Percentiles rank a stretch among this genome's conserved stretches.
Evolutionary conservation across 106 monocot genomes (phyloP).

Genomic region (Acanthochlamys bracteata): DNA sequence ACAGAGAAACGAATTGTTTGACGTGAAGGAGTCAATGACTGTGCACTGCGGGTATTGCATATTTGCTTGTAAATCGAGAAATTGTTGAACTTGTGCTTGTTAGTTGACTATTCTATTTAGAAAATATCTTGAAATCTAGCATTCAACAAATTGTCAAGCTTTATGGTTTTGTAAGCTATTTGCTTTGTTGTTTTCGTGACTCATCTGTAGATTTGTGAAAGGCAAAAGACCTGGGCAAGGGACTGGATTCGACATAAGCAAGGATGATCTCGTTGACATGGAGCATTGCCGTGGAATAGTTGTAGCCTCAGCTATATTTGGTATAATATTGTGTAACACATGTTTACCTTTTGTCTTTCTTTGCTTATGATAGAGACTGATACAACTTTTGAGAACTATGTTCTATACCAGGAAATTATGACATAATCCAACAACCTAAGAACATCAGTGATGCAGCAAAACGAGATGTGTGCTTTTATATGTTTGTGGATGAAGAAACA

Average conservation of each 20-base stretch:
- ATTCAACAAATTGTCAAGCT: neutral
- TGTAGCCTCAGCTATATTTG: slow-evolving; percentile 95
- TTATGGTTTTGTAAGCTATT: neutral
- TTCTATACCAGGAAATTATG: slow-evolving; percentile 78
- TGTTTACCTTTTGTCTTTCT: neutral
- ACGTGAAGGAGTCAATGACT: slow-evolving; percentile 61
- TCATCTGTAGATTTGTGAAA: slow-evolving; percentile 49
- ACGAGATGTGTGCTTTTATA: slow-evolving; percentile 66
- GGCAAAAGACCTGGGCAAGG: slow-evolving; percentile 72
- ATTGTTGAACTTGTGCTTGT: neutral
- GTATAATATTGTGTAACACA: slow-evolving; percentile 19
- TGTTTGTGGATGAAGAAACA: slow-evolving; percentile 95
- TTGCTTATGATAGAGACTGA: neutral
- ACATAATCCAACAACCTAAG: slow-evolving; percentile 87
- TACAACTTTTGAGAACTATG: slow-evolving; percentile 6
- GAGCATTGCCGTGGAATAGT: slow-evolving; percentile 79
- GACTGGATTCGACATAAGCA: slow-evolving; percentile 78
- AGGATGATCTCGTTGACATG: slow-evolving; percentile 78
- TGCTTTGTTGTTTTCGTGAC: slow-evolving; percentile 1
- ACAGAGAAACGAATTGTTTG: slow-evolving; percentile 49
- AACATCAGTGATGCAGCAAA: slow-evolving; percentile 67
- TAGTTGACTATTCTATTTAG: neutral
- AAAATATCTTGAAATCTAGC: neutral
- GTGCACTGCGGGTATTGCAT: slow-evolving; percentile 71
- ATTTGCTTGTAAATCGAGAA: neutral